These are phyloP conservation scores for Trametes meyenii DNA, from an alignment of 768 basidiomycete genomes.

Conservation along the genomic window DNA sequence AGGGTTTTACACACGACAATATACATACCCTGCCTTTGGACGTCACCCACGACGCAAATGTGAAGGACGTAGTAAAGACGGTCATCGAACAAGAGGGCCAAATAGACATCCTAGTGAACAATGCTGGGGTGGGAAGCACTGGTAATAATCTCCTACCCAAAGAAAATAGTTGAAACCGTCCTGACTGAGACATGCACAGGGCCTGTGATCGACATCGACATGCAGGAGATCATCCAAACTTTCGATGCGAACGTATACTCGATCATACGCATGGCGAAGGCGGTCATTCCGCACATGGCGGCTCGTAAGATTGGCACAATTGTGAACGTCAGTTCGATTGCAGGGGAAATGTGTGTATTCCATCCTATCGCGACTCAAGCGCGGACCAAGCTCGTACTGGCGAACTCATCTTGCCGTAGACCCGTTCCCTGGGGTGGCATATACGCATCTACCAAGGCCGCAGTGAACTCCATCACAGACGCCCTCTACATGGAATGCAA, in stretches of 20 bases:
- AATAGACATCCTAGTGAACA: conserved; percentile 79
- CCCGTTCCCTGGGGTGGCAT: conserved; percentile 70
- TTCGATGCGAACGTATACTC: conserved; percentile 74
- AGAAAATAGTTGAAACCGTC: no score
- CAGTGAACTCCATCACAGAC: conserved; percentile 60
- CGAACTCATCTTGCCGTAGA: conserved; percentile 37
- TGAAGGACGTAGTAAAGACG: conserved; percentile 49
- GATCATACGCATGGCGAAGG: conserved; percentile 59
- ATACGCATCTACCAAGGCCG: conserved; percentile 62
- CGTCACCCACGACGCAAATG: conserved; percentile 61
- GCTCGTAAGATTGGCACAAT: conserved; percentile 61
- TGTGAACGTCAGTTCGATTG: conserved; percentile 75
- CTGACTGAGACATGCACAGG: conserved; percentile 30
- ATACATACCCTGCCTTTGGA: conserved; percentile 60
- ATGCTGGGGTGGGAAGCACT: conserved; percentile 56
- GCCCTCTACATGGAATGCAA: conserved; percentile 73
- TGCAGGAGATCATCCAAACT: conserved; percentile 52
- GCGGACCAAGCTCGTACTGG: not conserved
- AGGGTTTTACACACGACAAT: conserved; percentile 47
- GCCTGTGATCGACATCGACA: conserved; percentile 52
- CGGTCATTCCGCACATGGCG: conserved; percentile 76
- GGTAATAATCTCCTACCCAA: conserved; percentile 45
- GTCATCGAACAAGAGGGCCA: conserved; percentile 58
- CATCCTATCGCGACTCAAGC: no score
- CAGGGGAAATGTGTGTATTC: conserved; percentile 51